Evolutionary conservation across 2,329 filamentous ascomycete genomes (phyloP).

Genomic region (Escovopsis sp.): DNA sequence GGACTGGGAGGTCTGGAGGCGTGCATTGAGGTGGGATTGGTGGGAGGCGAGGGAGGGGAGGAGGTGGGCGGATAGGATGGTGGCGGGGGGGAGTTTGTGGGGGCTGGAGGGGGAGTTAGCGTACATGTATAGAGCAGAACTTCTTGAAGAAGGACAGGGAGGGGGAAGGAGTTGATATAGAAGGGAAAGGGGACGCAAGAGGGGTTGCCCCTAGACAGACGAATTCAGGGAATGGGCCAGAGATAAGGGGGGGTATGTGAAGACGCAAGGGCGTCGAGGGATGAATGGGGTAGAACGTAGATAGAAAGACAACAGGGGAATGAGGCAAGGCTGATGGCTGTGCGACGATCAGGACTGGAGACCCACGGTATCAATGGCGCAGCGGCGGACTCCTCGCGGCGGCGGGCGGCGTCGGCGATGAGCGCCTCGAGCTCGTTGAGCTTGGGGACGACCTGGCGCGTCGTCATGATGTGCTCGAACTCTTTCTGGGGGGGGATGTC

Average conservation of each 20-base stretch:
- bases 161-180: neutral
- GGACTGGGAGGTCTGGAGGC: conserved; percentile 38
- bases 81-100: conserved; percentile 37
- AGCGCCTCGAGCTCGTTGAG: conserved; percentile 45
- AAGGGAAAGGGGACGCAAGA: conserved; percentile 24
- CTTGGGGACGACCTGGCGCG: conserved; percentile 36
- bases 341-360: neutral
- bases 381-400: conserved; percentile 9
- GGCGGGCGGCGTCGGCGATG: conserved; percentile 31
- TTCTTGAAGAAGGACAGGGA: neutral
- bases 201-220: no score
- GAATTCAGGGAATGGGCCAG: no score
- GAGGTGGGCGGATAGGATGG: conserved; percentile 40
- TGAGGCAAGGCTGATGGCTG: conserved; percentile 31
- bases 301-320: neutral
- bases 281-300: no score
- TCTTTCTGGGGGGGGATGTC: conserved; percentile 26
- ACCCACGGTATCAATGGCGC: no score
- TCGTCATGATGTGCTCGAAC: conserved; percentile 38
- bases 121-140: neutral
- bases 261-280: no score
- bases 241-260: no score
- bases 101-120: conserved; percentile 23
- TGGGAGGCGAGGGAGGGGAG: conserved; percentile 35
- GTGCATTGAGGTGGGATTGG: conserved; percentile 40